A percentile compares a stretch with the other conserved stretches of the same genome.
phyloP scores from a whole-genome alignment of 495 filamentous ascomycete genomes.

The Penicillium lagena region DNA sequence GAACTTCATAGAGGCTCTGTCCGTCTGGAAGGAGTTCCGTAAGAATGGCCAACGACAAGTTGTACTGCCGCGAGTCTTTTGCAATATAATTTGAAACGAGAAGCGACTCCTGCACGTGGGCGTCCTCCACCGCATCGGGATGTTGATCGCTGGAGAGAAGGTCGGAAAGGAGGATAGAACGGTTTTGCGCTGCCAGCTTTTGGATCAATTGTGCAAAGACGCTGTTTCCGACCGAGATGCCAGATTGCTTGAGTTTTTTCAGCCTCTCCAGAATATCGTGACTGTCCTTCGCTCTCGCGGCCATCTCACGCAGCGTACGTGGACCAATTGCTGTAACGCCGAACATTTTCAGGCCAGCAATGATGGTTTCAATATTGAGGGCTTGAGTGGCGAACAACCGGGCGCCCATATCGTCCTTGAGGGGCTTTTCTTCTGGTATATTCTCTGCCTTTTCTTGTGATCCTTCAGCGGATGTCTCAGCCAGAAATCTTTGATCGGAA shows the following conservation, averaged over 20 bases:
- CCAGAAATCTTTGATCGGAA: slow-evolving; percentile 12
- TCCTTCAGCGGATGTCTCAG: background rate
- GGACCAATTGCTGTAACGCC: slow-evolving; percentile 64
- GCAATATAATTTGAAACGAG: slow-evolving; percentile 42
- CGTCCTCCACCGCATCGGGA: slow-evolving; percentile 66
- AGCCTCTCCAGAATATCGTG: slow-evolving; percentile 49
- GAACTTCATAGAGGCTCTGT: slow-evolving; percentile 28
- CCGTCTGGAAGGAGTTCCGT: slow-evolving; percentile 22
- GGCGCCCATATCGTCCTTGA: slow-evolving; percentile 58
- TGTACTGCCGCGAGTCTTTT: slow-evolving; percentile 46
- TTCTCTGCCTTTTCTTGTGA: background rate
- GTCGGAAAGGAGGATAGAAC: slow-evolving; percentile 49
- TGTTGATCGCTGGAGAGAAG: slow-evolving; percentile 67
- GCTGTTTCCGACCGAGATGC: slow-evolving; percentile 52
- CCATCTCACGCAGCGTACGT: slow-evolving; percentile 65
- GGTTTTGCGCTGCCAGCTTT: slow-evolving; percentile 48
- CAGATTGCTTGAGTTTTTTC: slow-evolving; percentile 45
- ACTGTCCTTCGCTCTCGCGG: slow-evolving; percentile 48
- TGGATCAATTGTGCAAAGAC: slow-evolving; percentile 54
- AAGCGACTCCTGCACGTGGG: slow-evolving; percentile 48
- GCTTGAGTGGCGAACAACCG: slow-evolving; percentile 66
- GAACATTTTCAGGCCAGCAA: slow-evolving; percentile 57
- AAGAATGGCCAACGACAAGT: slow-evolving; percentile 47
- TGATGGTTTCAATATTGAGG: slow-evolving; percentile 57
- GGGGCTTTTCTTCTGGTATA: slow-evolving; percentile 19